Base-by-base conservation (phyloP, 345 rosid genomes). In the Raphanus sativus region DNA sequence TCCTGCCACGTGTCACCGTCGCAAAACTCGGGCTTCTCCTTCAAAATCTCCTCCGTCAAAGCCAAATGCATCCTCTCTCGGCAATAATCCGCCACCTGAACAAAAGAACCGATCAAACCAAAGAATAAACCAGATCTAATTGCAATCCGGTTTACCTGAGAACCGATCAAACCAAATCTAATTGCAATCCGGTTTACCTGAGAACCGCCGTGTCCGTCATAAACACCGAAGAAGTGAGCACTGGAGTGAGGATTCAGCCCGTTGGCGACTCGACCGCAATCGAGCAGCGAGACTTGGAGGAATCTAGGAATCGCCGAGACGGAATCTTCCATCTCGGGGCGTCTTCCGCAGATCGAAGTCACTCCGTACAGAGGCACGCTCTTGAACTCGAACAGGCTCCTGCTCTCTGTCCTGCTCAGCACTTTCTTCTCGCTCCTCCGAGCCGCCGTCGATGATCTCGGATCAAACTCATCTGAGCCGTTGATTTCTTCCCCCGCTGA, bases 261-360 rank as follows among this genome's bases (percentile, higher is more conserved):
- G 26, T 59, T 78, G 0, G 63, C 16, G 61, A 67, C 64, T 6
- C 54, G 68, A 29, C 7, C 62, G 25, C 70, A 73, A 29, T 71
- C 83, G 65, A 71, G 75, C 10, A 83, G 65, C 78, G 87, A 87
- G 21, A 85, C 81, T 65, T 82, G 84, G 84, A 86, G 59, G 75
- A 86, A 84, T 12, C 73, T 70, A 17, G 96, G 93, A 62, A 86
- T 75, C 45, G 76, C 85, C 0, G 88, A 81, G 10, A 86, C 82
- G 10, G 91, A 80, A 86, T 90, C 97, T 86, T 92, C 96, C 96
- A 92, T 92, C 85, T 88, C 96, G 0, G 88, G 82, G 48, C 96
- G 87, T 75, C 85, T 84, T 17, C 96, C 96, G 62, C 94, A 78
- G 11, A 89, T 76, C 61, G 91, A 90, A 38, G 83, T 86, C 30